These are phyloP conservation scores for Cladosporium sphaerospermum DNA, from an alignment of 2,329 filamentous ascomycete species.

Conservation along the genomic window DNA sequence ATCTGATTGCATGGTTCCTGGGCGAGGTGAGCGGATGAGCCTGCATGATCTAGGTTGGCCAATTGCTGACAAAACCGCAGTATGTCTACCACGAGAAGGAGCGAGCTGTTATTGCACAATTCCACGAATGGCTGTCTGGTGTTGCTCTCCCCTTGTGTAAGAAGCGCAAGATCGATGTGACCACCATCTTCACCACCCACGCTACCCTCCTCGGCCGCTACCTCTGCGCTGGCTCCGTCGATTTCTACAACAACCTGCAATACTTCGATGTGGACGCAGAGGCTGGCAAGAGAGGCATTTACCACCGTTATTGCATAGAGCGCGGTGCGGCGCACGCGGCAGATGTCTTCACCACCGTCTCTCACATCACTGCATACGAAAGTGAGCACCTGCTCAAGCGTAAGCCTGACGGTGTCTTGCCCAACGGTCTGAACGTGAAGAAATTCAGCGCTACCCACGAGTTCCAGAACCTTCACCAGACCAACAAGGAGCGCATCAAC, in stretches of 20 bases:
- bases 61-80: conserved; percentile 41
- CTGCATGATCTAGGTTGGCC: background rate
- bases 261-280: conserved; percentile 95
- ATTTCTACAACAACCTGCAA: conserved; percentile 99
- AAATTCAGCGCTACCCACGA: conserved; percentile 98
- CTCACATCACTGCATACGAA: conserved; percentile 97
- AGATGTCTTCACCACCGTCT: conserved; percentile 98
- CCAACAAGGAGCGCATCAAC: conserved; percentile 95
- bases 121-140: conserved; percentile 97
- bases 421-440: conserved; percentile 95
- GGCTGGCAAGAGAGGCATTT: conserved; percentile 95
- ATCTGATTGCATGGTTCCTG: conserved; percentile 94
- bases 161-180: conserved; percentile 90
- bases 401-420: conserved; percentile 92
- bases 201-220: conserved; percentile 93
- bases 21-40: conserved; percentile 68
- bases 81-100: conserved; percentile 90
- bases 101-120: conserved; percentile 91
- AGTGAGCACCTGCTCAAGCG: conserved; percentile 95
- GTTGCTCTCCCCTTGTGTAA: conserved; percentile 87
- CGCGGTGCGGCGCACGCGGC: conserved; percentile 83
- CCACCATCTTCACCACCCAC: conserved; percentile 97
- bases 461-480: conserved; percentile 96
- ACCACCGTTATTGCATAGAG: conserved; percentile 97
- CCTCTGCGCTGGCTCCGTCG: conserved; percentile 92